Conservation (phyloP, 2,329 filamentous ascomycete genomes). For the Alternaria triticimaculans region DNA sequence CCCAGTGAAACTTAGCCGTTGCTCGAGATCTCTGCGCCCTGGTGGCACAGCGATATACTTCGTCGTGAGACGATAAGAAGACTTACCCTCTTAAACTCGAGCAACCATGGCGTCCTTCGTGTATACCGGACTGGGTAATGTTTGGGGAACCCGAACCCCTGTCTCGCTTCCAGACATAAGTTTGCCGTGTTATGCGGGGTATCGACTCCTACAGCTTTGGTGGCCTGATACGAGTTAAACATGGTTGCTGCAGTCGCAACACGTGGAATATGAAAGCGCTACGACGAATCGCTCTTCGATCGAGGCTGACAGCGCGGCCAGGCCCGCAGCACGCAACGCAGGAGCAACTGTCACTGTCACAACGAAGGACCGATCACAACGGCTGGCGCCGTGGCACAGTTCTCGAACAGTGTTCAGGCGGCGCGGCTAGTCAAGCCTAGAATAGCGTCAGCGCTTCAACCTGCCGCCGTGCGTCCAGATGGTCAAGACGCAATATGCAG, state of each 20-base stretch:
- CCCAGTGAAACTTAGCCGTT: background rate
- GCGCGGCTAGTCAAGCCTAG: slow-evolving; percentile 1
- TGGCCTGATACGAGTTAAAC: background rate
- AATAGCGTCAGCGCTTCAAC: background rate
- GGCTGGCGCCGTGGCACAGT: slow-evolving; percentile 14
- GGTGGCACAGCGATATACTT: slow-evolving; percentile 3
- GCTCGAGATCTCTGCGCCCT: background rate
- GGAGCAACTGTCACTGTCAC: background rate
- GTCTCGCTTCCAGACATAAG: slow-evolving; percentile 31
- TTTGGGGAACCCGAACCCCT: slow-evolving; percentile 10
- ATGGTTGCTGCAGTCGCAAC: background rate
- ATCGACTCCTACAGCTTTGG: slow-evolving; percentile 25
- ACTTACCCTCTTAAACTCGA: background rate
- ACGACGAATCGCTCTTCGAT: background rate
- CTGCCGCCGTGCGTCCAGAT: slow-evolving; percentile 1
- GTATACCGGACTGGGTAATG: background rate
- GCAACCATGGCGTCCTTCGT: slow-evolving; percentile 7
- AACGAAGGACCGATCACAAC: slow-evolving; percentile 6
- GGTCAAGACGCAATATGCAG: slow-evolving; percentile 20
- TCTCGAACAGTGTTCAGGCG: slow-evolving; percentile 13
- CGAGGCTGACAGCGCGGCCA: background rate
- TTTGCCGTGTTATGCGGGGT: slow-evolving; percentile 31
- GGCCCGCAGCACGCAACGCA: background rate
- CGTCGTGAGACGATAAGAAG: background rate
- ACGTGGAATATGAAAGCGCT: background rate